Conservation (phyloP, 768 basidiomycete genomes). For the Podaxis rugospora region DNA sequence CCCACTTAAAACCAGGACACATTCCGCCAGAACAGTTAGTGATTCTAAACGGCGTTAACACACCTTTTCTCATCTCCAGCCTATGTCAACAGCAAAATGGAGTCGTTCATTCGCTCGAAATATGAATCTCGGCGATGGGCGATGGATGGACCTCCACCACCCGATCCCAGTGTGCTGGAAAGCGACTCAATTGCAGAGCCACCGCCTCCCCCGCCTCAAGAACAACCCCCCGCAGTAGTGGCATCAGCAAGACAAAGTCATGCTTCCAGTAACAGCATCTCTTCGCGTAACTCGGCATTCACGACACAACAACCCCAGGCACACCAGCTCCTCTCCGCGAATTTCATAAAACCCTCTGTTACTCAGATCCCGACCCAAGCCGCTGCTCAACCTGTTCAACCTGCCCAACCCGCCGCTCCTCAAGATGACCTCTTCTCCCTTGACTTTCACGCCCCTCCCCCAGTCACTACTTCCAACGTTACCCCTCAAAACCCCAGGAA, state of each 20-base stretch:
- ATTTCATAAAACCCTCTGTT: conserved; percentile 18
- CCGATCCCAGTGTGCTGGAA: conserved; percentile 78
- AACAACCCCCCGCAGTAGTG: conserved; percentile 18
- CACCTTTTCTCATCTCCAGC: not conserved
- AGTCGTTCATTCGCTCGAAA: conserved; percentile 36
- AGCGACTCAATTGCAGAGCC: conserved; percentile 24
- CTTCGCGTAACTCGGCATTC: conserved; percentile 22
- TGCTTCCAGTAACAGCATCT: conserved; percentile 22
- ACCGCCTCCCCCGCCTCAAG: conserved; percentile 22
- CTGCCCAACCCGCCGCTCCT: conserved; percentile 26
- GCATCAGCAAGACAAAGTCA: conserved; percentile 25
- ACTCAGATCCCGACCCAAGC: conserved; percentile 25
- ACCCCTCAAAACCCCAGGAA: conserved; percentile 44
- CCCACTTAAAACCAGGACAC: conserved; percentile 89
- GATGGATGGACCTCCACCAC: conserved; percentile 79
- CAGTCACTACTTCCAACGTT: conserved; percentile 16
- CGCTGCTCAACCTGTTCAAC: conserved; percentile 20
- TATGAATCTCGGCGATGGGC: conserved; percentile 96
- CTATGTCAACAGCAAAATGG: not conserved
- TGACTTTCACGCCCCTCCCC: conserved; percentile 69
- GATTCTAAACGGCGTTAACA: not conserved
- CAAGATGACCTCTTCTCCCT: conserved; percentile 76
- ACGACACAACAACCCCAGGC: conserved; percentile 44
- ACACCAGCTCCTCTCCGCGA: conserved; percentile 52
- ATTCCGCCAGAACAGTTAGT: conserved; percentile 92